Evolutionary conservation across 2,329 filamentous ascomycete species (phyloP), one percentile per base, ranked within the genome.

Genomic region (Rhinocladiella mackenziei): DNA sequence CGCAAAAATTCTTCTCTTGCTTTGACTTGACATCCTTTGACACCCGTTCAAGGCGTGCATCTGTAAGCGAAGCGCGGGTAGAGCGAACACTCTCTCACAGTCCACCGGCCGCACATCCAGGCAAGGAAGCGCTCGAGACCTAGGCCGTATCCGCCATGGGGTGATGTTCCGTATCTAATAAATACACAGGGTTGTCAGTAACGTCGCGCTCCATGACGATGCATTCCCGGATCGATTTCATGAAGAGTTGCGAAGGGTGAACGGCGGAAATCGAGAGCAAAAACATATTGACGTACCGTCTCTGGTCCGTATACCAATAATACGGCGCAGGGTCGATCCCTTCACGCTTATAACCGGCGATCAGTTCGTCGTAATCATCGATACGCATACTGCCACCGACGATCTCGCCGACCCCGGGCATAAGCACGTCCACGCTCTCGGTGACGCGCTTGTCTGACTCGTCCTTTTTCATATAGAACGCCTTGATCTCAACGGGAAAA

Each of bases 261-360:
- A 39, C 42, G 28, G 7, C 34, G 30, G 15, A 39, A 14, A 33
- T 42, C 39, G 52, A 48, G 50, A 80, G 83, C 74, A 70, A 89
- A 86, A 18, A 33, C 4, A n/a, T n/a, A 11, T 35, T n/a, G n/a
- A 35, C 32, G 18, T 35, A 35, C 32, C 92, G 94, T 64, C 89
- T 77, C 78, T 95, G 89, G 70, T 96, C 92, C 22, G 89, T 94
- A 73, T 97, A 98, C 92, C 92, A 98, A 76, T 94, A 97, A 72
- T 97, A 97, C 33, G 84, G 82, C 58, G 78, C 78, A 14, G 89
- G 80, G 58, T 86, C 81, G 65, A 97, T 94, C 29, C 83, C 84
- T 69, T 96, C 85, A 51, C 84, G 80, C 67, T 88, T 81, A 65
- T 94, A 98, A 1, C 87, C 92, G 17, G 76, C 82, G 75, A 96